Evolutionary conservation across 2,329 filamentous ascomycete species (phyloP).

Genomic region (Fusarium neocosmosporiellum): DNA sequence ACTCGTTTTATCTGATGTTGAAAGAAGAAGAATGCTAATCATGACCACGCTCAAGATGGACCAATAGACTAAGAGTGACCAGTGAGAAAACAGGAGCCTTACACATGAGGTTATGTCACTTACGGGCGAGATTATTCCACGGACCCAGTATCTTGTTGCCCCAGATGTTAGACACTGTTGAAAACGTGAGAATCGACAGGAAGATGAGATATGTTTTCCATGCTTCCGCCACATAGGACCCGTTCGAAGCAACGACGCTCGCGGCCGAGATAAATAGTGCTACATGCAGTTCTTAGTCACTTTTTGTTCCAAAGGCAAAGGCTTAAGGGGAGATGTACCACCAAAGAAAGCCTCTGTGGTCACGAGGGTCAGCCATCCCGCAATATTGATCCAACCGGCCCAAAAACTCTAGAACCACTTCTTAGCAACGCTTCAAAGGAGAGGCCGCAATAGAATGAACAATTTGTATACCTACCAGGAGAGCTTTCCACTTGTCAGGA

Average conservation of each 20-base stretch:
- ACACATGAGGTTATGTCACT: too few species aligned
- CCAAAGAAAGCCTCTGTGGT: conserved; percentile 58
- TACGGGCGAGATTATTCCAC: conserved; percentile 56
- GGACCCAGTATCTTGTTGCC: conserved; percentile 54
- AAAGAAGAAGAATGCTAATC: too few species aligned
- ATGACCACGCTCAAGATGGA: too few species aligned
- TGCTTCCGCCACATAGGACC: conserved; percentile 50
- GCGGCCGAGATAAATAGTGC: conserved; percentile 57
- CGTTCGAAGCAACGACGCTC: conserved; percentile 52
- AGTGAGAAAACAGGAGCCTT: too few species aligned
- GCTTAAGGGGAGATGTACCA: conserved; percentile 40
- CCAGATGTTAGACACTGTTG: conserved; percentile 52
- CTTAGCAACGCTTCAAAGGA: background rate
- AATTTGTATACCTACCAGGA: conserved; percentile 43
- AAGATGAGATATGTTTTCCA: conserved; percentile 58
- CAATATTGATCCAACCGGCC: conserved; percentile 58
- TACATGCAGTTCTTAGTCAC: background rate
- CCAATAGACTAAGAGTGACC: too few species aligned
- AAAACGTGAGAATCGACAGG: conserved; percentile 37
- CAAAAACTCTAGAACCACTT: conserved; percentile 51
- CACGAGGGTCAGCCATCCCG: conserved; percentile 58
- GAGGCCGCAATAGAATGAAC: background rate
- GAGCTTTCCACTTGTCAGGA: conserved; percentile 52
- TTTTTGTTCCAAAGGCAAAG: background rate
- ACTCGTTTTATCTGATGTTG: too few species aligned